phyloP scores from a whole-genome alignment of 352 stramenopile species.

The Pythium coloratum region DNA sequence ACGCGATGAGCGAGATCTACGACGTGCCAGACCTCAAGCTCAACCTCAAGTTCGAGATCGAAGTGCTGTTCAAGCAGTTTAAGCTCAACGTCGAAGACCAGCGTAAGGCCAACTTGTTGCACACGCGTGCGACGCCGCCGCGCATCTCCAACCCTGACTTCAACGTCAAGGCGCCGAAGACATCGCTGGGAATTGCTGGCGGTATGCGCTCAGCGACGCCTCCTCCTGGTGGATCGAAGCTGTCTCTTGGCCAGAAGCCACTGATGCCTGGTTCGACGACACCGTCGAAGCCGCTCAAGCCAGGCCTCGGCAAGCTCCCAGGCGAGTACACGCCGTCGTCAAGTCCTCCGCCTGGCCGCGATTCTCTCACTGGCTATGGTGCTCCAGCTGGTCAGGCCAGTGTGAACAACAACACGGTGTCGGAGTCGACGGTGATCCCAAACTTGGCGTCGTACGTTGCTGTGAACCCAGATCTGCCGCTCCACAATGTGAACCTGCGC shows the following conservation, averaged over 20 bases:
- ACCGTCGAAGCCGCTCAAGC: constrained; percentile 54
- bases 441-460: constrained; percentile 98
- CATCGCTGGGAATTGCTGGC: constrained; percentile 16
- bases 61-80: constrained; percentile 99
- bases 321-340: constrained; percentile 51
- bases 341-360: constrained; percentile 49
- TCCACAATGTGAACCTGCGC: constrained; percentile 94
- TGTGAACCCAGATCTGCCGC: constrained; percentile 94
- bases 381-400: constrained; percentile 1
- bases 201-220: constrained; percentile 53
- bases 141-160: constrained; percentile 98
- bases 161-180: constrained; percentile 92
- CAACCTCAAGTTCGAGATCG: constrained; percentile 99
- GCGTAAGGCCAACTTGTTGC: constrained; percentile 92
- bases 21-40: constrained; percentile 99
- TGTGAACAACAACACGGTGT: constrained; percentile 35
- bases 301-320: constrained; percentile 31
- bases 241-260: constrained; percentile 34
- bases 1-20: constrained; percentile 97
- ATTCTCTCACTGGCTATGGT: constrained; percentile 28
- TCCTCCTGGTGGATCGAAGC: constrained; percentile 47
- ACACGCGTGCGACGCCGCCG: constrained; percentile 85
- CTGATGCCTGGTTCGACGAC: constrained; percentile 33
- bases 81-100: constrained; percentile 97
- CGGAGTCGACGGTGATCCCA: constrained; percentile 96